Percentiles rank a stretch among this genome's conserved stretches.
Evolutionary conservation across 2,329 filamentous ascomycete species (phyloP).

Genomic region (Arthrobotrys conoides): DNA sequence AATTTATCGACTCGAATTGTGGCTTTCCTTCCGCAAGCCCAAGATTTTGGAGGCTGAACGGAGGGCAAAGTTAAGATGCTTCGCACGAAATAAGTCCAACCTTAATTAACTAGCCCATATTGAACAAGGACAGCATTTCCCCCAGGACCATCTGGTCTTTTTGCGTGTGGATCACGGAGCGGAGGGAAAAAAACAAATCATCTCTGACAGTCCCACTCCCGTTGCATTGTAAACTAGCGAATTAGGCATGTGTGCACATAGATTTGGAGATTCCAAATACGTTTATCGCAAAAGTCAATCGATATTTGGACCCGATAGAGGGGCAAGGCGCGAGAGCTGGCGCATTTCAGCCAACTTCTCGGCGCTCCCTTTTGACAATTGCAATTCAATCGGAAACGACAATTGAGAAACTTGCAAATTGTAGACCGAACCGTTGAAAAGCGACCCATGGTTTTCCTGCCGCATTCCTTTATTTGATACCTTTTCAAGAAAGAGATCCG

Average conservation of each 20-base stretch:
- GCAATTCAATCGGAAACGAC: constrained; percentile 51
- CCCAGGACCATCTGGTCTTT: constrained; percentile 60
- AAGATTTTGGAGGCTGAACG: constrained; percentile 59
- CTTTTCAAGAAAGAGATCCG: constrained; percentile 61
- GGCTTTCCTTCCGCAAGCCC: constrained; percentile 57
- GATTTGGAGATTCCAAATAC: constrained; percentile 55
- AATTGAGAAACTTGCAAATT: constrained; percentile 38
- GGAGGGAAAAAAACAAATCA: constrained; percentile 50
- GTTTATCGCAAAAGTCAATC: constrained; percentile 55
- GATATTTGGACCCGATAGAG: constrained; percentile 42
- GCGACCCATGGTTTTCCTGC: constrained; percentile 59
- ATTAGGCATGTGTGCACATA: constrained; percentile 59
- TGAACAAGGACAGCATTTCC: constrained; percentile 45
- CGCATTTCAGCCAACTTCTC: constrained; percentile 36
- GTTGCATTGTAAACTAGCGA: constrained; percentile 58
- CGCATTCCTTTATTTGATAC: constrained; percentile 61
- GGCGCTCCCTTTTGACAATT: constrained; percentile 19
- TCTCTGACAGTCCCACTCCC: constrained; percentile 58
- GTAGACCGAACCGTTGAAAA: constrained; percentile 45
- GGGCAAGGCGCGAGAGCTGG: constrained; percentile 19
- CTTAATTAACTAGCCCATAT: constrained; percentile 39
- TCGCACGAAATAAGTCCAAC: constrained; percentile 48
- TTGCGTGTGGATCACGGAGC: constrained; percentile 55
- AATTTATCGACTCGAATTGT: constrained; percentile 61
- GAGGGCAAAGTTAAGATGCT: constrained; percentile 57